These are phyloP conservation scores for Rugonectria rugulosa DNA, from an alignment of 2,329 filamentous ascomycete species.

Conservation along the genomic window DNA sequence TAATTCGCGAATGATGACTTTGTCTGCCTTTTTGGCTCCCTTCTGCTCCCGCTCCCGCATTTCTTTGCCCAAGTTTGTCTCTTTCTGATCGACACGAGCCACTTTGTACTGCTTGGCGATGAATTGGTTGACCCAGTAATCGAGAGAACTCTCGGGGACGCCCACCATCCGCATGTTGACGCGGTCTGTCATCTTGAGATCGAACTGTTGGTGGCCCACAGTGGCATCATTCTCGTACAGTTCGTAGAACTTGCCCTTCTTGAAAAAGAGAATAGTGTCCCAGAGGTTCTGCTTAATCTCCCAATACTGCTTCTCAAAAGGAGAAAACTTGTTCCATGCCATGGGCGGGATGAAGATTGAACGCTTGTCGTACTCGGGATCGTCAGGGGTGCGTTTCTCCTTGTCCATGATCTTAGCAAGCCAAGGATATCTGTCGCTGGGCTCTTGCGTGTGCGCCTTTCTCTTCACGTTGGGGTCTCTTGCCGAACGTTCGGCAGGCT, in stretches of 20 bases:
- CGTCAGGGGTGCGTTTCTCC: constrained; percentile 77
- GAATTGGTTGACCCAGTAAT: constrained; percentile 97
- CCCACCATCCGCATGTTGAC: constrained; percentile 99
- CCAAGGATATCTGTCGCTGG: constrained; percentile 89
- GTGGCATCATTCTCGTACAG: constrained; percentile 98
- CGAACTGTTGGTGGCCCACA: constrained; percentile 94
- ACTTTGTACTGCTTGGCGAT: constrained; percentile 99
- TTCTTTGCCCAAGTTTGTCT: constrained; percentile 94
- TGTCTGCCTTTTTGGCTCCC: constrained; percentile 78
- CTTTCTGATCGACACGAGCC: constrained; percentile 94
- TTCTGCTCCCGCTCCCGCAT: constrained; percentile 90
- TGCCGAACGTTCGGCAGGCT: constrained; percentile 41
- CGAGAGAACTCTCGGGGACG: constrained; percentile 93
- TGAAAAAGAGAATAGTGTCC: constrained; percentile 99
- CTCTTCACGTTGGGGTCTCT: constrained; percentile 53
- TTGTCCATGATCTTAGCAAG: constrained; percentile 85
- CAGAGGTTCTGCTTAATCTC: constrained; percentile 98
- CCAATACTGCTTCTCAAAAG: constrained; percentile 99
- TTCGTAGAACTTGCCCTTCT: constrained; percentile 99
- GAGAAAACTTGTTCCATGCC: constrained; percentile 84
- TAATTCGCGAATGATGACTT: constrained; percentile 90
- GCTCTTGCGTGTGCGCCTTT: constrained; percentile 83
- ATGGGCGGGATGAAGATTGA: constrained; percentile 88
- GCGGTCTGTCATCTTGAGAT: constrained; percentile 95
- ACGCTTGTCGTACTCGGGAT: constrained; percentile 90